A percentile compares a stretch with the other conserved stretches of the same genome.
Conservation (phyloP, 306 rosid species). For the Crataegus laevigata region DNA sequence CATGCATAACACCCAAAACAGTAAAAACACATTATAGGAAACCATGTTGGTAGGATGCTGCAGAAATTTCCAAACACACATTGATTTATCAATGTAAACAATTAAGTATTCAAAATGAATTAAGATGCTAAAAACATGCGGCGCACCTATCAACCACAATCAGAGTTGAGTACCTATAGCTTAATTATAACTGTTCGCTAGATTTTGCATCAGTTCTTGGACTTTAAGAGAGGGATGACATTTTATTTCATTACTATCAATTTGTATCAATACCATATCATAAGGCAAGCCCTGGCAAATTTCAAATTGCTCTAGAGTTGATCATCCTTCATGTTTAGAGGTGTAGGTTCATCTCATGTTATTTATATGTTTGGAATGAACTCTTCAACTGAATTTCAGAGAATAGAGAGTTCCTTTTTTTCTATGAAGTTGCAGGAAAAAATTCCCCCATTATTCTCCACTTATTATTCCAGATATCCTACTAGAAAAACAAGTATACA, state of each 20-base stretch:
- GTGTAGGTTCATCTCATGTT: neutral
- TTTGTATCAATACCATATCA: neutral
- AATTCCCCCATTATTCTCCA: neutral
- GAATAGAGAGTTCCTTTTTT: neutral
- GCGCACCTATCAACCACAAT: neutral
- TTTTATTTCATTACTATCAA: neutral
- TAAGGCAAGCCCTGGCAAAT: neutral
- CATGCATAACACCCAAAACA: neutral
- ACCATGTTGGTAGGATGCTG: neutral
- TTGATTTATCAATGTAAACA: neutral
- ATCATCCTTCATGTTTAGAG: neutral
- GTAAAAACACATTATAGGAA: neutral
- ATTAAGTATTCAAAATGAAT: neutral
- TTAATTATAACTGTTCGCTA: neutral
- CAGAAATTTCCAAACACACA: neutral
- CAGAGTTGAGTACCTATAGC: neutral
- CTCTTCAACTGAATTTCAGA: neutral
- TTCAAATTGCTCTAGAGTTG: neutral
- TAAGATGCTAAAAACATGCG: neutral
- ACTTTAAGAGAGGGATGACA: neutral
- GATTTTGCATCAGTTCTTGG: neutral
- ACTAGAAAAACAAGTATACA: neutral
- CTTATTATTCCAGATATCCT: neutral
- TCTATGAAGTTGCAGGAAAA: neutral
- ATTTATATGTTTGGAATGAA: neutral